Evolutionary conservation across 169 alveolate species (phyloP).

Genomic region (Ichthyophthirius multifiliis): DNA sequence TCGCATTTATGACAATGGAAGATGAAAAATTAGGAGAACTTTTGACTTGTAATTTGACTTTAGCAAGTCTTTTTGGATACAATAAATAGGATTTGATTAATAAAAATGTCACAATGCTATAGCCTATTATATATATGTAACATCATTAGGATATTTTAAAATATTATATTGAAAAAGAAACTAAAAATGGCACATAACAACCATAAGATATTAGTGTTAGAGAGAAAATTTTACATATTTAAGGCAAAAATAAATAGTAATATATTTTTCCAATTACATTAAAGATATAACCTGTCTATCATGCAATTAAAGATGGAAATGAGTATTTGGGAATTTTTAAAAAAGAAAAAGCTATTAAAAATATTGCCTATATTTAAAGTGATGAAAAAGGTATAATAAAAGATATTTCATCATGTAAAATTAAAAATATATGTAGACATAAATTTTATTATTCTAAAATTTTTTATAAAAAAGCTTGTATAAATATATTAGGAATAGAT

Average conservation of each 20-base stretch:
- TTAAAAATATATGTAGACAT: too few species aligned
- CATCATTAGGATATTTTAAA: slow-evolving; percentile 29
- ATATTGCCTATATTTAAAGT: slow-evolving; percentile 15
- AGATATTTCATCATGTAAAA: slow-evolving; percentile 22
- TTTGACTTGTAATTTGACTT: not conserved
- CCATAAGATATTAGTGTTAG: too few species aligned
- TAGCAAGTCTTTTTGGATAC: not conserved
- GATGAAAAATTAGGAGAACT: slow-evolving; percentile 10
- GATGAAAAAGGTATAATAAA: not conserved
- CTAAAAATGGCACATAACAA: slow-evolving; percentile 34
- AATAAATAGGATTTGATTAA: not conserved
- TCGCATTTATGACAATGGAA: slow-evolving; percentile 27
- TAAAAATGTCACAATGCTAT: slow-evolving; percentile 17
- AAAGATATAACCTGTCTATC: slow-evolving; percentile 27
- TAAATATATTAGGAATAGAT: slow-evolving; percentile 31
- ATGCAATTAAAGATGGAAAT: slow-evolving; percentile 33
- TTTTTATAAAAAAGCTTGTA: not conserved
- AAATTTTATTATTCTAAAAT: too few species aligned
- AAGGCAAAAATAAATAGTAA: slow-evolving; percentile 23
- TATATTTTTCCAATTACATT: slow-evolving; percentile 8
- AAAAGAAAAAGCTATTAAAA: slow-evolving; percentile 28
- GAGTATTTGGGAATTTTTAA: slow-evolving; percentile 34
- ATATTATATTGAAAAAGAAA: slow-evolving; percentile 16
- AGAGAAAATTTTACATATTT: slow-evolving; percentile 18
- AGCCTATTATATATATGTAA: slow-evolving; percentile 28